A percentile compares a stretch with the other conserved stretches of the same genome.
Evolutionary conservation across 2,329 filamentous ascomycete genomes (phyloP).

Genomic region (Fusarium hostae): DNA sequence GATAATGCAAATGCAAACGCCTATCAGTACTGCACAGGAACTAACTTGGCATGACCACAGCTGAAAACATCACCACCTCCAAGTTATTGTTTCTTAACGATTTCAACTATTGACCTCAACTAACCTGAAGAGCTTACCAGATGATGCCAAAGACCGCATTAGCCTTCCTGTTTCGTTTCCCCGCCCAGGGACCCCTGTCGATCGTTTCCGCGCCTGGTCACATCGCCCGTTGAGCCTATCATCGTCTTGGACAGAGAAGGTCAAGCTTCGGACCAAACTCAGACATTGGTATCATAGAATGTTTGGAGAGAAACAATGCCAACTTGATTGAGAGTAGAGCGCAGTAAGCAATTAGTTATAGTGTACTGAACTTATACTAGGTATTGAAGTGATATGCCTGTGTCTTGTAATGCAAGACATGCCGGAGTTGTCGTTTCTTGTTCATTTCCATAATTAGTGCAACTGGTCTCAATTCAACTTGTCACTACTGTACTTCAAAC

Average conservation of each 20-base stretch:
- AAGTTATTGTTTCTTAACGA: slow-evolving; percentile 8
- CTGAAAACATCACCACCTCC: slow-evolving; percentile 6
- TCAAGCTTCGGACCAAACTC: slow-evolving; percentile 18
- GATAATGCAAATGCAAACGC: background rate
- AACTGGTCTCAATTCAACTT: background rate
- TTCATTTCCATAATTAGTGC: slow-evolving; percentile 20
- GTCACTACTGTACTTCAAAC: background rate
- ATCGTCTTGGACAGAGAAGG: slow-evolving; percentile 16
- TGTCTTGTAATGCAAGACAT: slow-evolving; percentile 11
- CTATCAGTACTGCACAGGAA: background rate
- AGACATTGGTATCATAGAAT: background rate
- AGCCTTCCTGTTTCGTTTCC: slow-evolving; percentile 43
- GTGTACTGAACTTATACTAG: background rate
- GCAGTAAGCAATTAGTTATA: background rate
- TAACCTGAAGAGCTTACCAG: background rate
- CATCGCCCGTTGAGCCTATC: slow-evolving; percentile 20
- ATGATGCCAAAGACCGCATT: slow-evolving; percentile 20
- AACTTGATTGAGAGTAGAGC: background rate
- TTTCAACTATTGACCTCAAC: slow-evolving; percentile 2
- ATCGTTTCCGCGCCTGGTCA: slow-evolving; percentile 36
- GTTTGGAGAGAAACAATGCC: slow-evolving; percentile 1
- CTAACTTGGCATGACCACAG: background rate
- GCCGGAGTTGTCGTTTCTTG: background rate
- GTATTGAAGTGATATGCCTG: background rate
- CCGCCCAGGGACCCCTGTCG: slow-evolving; percentile 31